These are phyloP conservation scores for Persicaria tinctoria DNA, from an alignment of 148 eudicot genomes.

Conservation along the genomic window DNA sequence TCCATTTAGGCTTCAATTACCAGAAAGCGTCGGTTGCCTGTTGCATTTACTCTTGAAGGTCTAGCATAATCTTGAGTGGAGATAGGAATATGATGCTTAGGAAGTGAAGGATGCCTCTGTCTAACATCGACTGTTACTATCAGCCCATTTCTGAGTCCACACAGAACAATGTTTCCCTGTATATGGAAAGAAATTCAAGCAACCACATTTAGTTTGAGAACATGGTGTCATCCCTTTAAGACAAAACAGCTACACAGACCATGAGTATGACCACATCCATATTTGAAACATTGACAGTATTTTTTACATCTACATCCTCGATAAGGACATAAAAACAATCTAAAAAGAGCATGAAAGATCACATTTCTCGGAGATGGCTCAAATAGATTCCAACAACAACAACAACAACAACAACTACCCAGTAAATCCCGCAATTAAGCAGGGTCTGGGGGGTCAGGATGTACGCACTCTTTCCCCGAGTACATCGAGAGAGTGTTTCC, in stretches of 20 bases:
- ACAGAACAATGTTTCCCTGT: constrained; percentile 39
- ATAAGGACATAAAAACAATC: background rate
- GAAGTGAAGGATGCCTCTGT: constrained; percentile 27
- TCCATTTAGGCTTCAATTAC: background rate
- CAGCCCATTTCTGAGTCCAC: constrained; percentile 61
- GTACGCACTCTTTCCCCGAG: no score
- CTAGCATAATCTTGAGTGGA: constrained; percentile 18
- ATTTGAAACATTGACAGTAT: background rate
- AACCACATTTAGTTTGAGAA: background rate
- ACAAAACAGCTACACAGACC: background rate
- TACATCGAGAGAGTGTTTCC: no score
- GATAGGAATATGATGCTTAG: constrained; percentile 24
- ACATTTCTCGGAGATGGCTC: background rate
- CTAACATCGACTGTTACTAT: constrained; percentile 57
- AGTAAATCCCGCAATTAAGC: no score
- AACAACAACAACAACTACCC: no score
- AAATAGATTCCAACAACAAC: no score
- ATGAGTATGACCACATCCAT: constrained; percentile 1
- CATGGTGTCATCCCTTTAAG: background rate
- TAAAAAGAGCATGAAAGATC: background rate
- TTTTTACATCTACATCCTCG: background rate
- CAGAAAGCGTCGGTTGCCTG: background rate
- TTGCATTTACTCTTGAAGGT: constrained; percentile 12
- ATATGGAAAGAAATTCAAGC: constrained; percentile 13
- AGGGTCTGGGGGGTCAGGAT: no score